phyloP scores from a whole-genome alignment of 768 basidiomycete genomes.

The Mrakia frigida region DNA sequence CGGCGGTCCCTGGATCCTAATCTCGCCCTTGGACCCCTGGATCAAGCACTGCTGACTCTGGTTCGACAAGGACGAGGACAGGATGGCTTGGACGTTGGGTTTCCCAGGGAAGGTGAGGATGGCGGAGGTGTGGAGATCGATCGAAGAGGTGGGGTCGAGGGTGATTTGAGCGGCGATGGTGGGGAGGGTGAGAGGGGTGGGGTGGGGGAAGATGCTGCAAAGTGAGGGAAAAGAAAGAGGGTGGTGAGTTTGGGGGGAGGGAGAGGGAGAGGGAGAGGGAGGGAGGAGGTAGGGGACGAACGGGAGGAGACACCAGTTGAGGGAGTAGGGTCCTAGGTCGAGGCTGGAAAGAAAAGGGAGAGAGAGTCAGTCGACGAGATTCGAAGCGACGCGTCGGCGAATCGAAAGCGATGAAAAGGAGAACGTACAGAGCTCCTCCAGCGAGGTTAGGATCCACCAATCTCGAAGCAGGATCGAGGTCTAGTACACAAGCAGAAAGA shows the following conservation, averaged over 20 bases:
- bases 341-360: background rate
- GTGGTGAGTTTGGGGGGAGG: background rate
- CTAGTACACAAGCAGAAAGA: background rate
- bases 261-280: background rate
- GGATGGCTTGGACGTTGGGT: slow-evolving; percentile 6
- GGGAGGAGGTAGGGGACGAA: slow-evolving; percentile 2
- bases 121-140: slow-evolving; percentile 23
- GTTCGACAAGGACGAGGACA: slow-evolving; percentile 11
- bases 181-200: background rate
- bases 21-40: slow-evolving; percentile 20
- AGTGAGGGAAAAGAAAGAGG: background rate
- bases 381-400: background rate
- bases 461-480: slow-evolving; percentile 15
- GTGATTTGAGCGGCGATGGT: slow-evolving; percentile 25
- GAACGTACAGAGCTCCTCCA: slow-evolving; percentile 23
- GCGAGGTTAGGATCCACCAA: slow-evolving; percentile 30
- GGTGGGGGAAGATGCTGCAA: slow-evolving; percentile 25
- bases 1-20: slow-evolving; percentile 9
- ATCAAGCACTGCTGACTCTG: background rate
- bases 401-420: background rate
- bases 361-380: background rate
- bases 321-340: slow-evolving; percentile 22
- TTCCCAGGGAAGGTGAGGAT: slow-evolving; percentile 15
- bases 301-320: slow-evolving; percentile 15
- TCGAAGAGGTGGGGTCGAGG: background rate